Percentiles rank a stretch among this genome's conserved stretches.
phyloP scores from a whole-genome alignment of 768 basidiomycete species.

The Mycena galopus region DNA sequence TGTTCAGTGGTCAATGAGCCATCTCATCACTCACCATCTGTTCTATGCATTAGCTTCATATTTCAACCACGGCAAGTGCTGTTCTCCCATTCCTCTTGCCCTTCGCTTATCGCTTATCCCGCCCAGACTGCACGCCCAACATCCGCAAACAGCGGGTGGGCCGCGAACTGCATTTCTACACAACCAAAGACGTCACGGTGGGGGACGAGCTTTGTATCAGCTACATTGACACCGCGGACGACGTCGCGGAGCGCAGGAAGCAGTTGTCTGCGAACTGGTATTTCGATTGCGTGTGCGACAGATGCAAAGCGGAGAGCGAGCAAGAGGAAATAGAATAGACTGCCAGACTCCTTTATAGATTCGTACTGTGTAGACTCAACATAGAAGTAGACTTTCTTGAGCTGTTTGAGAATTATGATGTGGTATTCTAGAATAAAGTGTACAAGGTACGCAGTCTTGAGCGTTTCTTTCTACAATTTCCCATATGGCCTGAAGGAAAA shows the following conservation, averaged over 20 bases:
- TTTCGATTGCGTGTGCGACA: conserved; percentile 41
- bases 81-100: not conserved
- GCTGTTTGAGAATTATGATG: not conserved
- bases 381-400: not conserved
- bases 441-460: not conserved
- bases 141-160: conserved; percentile 54
- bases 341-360: not conserved
- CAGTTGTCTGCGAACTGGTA: conserved; percentile 41
- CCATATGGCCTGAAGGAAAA: no score
- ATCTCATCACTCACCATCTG: not conserved
- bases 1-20: not conserved
- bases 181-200: conserved; percentile 46
- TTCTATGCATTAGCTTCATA: conserved; percentile 58
- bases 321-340: conserved; percentile 3
- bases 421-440: not conserved
- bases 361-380: not conserved
- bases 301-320: conserved; percentile 37
- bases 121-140: conserved; percentile 58
- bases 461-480: no score
- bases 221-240: conserved; percentile 51
- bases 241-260: conserved; percentile 30
- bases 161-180: conserved; percentile 54
- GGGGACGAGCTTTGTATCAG: conserved; percentile 63
- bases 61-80: conserved; percentile 78
- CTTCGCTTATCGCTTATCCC: conserved; percentile 18